A percentile compares a stretch with the other conserved stretches of the same genome.
phyloP scores from a whole-genome alignment of 1,284 basidiomycete genomes.

The Ceratobasidium sp. region DNA sequence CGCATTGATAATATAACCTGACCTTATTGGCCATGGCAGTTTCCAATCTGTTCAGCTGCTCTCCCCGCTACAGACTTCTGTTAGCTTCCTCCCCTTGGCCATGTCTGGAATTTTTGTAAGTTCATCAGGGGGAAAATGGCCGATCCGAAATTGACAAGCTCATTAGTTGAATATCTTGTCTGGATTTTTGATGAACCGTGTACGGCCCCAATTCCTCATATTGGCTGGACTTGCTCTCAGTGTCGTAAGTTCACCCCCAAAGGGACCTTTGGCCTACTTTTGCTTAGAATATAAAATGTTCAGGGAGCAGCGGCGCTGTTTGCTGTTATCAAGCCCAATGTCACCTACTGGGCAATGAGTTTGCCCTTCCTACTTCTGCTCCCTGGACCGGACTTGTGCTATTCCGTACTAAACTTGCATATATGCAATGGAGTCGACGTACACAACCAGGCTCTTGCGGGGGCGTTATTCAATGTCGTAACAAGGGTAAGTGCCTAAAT shows the following conservation, averaged over 20 bases:
- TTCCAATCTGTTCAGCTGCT: constrained; percentile 42
- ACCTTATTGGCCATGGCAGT: too few species aligned
- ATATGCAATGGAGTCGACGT: constrained; percentile 42
- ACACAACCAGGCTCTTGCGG: constrained; percentile 42
- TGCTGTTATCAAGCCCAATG: constrained; percentile 29
- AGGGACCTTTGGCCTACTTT: not conserved
- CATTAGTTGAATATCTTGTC: constrained; percentile 26
- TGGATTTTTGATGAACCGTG: constrained; percentile 25
- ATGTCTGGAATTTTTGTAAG: constrained; percentile 38
- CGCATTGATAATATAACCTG: not conserved
- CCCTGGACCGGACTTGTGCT: constrained; percentile 37
- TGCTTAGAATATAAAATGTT: not conserved
- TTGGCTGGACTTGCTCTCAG: constrained; percentile 22
- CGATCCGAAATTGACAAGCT: not conserved
- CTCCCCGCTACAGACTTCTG: constrained; percentile 41
- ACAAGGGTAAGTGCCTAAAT: constrained; percentile 29
- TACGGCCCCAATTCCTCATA: constrained; percentile 29
- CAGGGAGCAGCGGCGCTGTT: constrained; percentile 24
- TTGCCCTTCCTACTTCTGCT: constrained; percentile 27
- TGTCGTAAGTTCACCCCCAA: constrained; percentile 10
- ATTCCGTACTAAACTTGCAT: constrained; percentile 41
- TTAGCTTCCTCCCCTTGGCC: constrained; percentile 41
- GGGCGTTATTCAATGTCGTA: constrained; percentile 41
- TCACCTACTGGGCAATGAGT: constrained; percentile 39
- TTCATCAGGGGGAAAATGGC: not conserved